These are phyloP conservation scores for Lachnellula willkommii DNA, from an alignment of 2,329 filamentous ascomycete species.

Conservation along the genomic window DNA sequence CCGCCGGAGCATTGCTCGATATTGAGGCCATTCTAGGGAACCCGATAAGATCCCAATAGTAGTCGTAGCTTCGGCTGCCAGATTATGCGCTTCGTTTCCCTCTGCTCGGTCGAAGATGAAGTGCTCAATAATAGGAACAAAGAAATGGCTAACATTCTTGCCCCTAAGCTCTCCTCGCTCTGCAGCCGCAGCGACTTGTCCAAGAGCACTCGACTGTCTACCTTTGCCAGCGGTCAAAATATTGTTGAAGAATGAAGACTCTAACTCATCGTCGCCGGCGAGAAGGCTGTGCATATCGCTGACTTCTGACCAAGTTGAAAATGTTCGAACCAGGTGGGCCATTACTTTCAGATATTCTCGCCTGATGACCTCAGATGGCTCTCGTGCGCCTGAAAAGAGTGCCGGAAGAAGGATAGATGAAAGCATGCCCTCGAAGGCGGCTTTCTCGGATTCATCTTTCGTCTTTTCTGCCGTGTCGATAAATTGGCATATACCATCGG, in stretches of 20 bases:
- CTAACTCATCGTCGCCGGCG: conserved; percentile 51
- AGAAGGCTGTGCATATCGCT: conserved; percentile 70
- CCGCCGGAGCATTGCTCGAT: conserved; percentile 74
- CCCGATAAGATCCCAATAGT: conserved; percentile 70
- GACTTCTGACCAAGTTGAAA: conserved; percentile 65
- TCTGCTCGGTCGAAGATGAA: conserved; percentile 82
- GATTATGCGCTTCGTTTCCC: conserved; percentile 69
- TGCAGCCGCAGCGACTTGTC: conserved; percentile 67
- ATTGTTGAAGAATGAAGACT: conserved; percentile 83
- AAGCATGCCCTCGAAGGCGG: conserved; percentile 54
- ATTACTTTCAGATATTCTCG: conserved; percentile 76
- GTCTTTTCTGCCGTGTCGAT: conserved; percentile 56
- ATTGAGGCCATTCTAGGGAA: conserved; percentile 85
- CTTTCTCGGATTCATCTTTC: conserved; percentile 36
- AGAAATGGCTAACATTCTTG: conserved; percentile 76
- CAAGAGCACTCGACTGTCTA: conserved; percentile 76
- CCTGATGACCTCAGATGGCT: conserved; percentile 77
- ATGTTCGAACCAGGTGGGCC: conserved; percentile 67
- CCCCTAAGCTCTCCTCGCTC: conserved; percentile 60
- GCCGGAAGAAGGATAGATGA: conserved; percentile 65
- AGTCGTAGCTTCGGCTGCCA: conserved; percentile 79
- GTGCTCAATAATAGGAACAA: conserved; percentile 87
- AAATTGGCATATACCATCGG: conserved; percentile 73
- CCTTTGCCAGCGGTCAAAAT: conserved; percentile 86
- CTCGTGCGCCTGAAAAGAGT: conserved; percentile 69